These are phyloP conservation scores for Kluyveromyces marxianus DNA, from an alignment of 1,139 yeast species.

Conservation along the genomic window DNA sequence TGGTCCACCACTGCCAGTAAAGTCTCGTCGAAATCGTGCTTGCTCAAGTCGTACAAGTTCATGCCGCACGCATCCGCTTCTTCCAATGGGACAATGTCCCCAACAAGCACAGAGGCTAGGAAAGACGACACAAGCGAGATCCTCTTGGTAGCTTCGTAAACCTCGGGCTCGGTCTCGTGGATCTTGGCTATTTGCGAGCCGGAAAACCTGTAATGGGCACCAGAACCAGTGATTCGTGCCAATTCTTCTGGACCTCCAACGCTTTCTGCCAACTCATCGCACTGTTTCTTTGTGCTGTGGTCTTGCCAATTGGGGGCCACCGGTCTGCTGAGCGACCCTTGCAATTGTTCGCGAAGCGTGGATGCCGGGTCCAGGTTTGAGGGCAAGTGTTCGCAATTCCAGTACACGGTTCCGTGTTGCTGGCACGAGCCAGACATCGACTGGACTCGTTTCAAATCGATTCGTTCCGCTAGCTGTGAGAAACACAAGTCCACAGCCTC, in stretches of 20 bases:
- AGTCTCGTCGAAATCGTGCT: constrained; percentile 43
- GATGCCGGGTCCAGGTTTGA: constrained; percentile 24
- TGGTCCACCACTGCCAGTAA: constrained; percentile 36
- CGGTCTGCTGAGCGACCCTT: constrained; percentile 51
- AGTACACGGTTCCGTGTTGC: constrained; percentile 86
- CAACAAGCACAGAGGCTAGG: constrained; percentile 63
- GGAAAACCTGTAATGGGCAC: constrained; percentile 84
- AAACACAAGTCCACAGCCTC: constrained; percentile 70
- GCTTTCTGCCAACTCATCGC: constrained; percentile 50
- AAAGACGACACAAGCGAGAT: constrained; percentile 77
- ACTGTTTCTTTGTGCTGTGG: constrained; percentile 72
- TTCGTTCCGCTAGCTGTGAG: constrained; percentile 38
- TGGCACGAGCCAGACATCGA: constrained; percentile 85
- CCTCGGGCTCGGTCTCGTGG: constrained; percentile 46
- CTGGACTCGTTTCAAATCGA: constrained; percentile 46
- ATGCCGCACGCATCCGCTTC: constrained; percentile 89
- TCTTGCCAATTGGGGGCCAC: constrained; percentile 93
- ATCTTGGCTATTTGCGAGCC: constrained; percentile 83
- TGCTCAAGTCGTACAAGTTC: constrained; percentile 67
- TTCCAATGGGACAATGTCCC: constrained; percentile 58
- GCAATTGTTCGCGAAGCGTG: constrained; percentile 40
- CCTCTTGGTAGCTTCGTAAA: constrained; percentile 48
- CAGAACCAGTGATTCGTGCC: constrained; percentile 71
- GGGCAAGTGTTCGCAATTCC: constrained; percentile 52
- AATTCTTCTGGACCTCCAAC: constrained; percentile 51